Evolutionary conservation across 495 filamentous ascomycete genomes (phyloP).

Genomic region (Talaromyces trachyspermus): DNA sequence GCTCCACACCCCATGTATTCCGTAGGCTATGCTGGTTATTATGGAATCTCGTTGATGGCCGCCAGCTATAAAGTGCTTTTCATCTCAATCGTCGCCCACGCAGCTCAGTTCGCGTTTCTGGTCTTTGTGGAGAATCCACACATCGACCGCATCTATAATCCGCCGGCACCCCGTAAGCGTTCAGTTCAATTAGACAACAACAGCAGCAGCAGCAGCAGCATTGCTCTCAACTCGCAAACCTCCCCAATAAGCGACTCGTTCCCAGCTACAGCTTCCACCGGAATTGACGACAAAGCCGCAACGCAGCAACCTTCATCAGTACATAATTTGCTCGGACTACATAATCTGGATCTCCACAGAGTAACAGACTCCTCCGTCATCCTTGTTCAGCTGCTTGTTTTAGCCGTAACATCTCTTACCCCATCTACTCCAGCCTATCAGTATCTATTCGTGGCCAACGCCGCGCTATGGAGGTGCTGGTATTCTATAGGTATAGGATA

Average conservation of each 20-base stretch:
- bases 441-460: slow-evolving; percentile 72
- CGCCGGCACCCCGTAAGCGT: slow-evolving; percentile 68
- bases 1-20: slow-evolving; percentile 99
- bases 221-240: neutral
- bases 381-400: slow-evolving; percentile 65
- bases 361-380: slow-evolving; percentile 74
- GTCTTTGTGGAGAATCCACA: slow-evolving; percentile 89
- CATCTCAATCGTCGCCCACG: slow-evolving; percentile 92
- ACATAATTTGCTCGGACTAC: slow-evolving; percentile 71
- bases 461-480: slow-evolving; percentile 81
- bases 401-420: slow-evolving; percentile 63
- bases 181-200: slow-evolving; percentile 19
- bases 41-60: slow-evolving; percentile 97
- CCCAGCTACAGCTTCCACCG: slow-evolving; percentile 4
- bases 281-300: slow-evolving; percentile 19
- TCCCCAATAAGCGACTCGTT: slow-evolving; percentile 7
- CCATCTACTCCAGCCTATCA: slow-evolving; percentile 70
- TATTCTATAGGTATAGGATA: slow-evolving; percentile 83
- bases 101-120: slow-evolving; percentile 89
- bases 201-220: neutral
- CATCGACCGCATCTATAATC: slow-evolving; percentile 96
- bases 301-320: slow-evolving; percentile 51
- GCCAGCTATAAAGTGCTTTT: slow-evolving; percentile 95
- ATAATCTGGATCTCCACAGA: slow-evolving; percentile 81
- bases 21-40: slow-evolving; percentile 95